Base-by-base conservation (phyloP, 2,329 filamentous ascomycete genomes). In the Dothistroma pini region DNA sequence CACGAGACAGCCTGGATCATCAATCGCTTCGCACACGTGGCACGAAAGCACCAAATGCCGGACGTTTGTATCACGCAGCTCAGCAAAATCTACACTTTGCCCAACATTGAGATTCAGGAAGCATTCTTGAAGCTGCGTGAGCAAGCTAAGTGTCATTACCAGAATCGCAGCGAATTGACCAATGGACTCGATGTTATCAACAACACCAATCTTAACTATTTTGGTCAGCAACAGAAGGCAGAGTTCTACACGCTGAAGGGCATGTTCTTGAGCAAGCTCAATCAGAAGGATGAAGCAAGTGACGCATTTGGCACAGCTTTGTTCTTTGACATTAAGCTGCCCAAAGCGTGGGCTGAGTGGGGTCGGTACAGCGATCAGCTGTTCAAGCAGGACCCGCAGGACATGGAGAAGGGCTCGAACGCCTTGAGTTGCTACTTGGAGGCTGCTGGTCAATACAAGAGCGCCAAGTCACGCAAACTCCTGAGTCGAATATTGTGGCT, bases 1-100 rank as follows among this genome's bases (percentile, higher is more conserved):
- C 95, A 99, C 71, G 95, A 99, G 78, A 99, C 95, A 12, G 95
- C 95, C 1, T 99, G 95, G 95, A 99, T 99, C 69, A 99, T 99
- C 77, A 99, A 99, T 75, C 86, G 95, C 19, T 99, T 99, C 72
- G 96, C 95, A 0, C 95, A 99, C 73, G 95, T 99, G 48, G 95
- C 95, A 53, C 88, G 95, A 60, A 99, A 99, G 80, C 95, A 99
- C 76, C 93, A 90, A 69, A 86, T 99, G 69, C 91, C 93, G 0
- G 95, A 99, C 65, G 95, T 99, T 32, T 99, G 96, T 79, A 97
- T 99, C 77, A 93, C 86, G 66, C 95, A 99, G 73, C 84, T 99
- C 21, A 96, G 93, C 73, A 90, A 93, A 65, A 99, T 99, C 73
- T 99, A 99, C 75, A 99, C 95, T 0, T 83, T 99, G 6, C 95